A percentile compares a stretch with the other conserved stretches of the same genome.
Evolutionary conservation across 2,329 filamentous ascomycete genomes (phyloP).

Genomic region (Lasiodiplodia citricola): DNA sequence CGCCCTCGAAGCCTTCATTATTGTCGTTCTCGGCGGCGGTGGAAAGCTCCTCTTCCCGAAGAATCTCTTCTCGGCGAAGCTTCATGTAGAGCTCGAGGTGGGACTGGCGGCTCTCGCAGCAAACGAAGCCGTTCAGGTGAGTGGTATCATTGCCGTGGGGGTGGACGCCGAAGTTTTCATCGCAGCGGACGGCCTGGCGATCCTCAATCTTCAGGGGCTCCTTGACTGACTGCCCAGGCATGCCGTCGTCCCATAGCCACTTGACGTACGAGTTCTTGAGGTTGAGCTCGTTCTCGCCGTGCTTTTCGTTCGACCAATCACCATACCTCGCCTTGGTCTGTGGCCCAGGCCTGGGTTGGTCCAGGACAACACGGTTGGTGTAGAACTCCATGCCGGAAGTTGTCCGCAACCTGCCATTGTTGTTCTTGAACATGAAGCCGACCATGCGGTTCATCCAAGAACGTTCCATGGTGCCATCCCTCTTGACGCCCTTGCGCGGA

Average conservation of each 20-base stretch:
- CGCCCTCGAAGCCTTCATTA: not conserved
- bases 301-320: not conserved
- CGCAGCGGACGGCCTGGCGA: conserved; percentile 4
- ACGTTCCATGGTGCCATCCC: not conserved
- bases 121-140: not conserved
- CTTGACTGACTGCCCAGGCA: not conserved
- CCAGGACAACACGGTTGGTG: not conserved
- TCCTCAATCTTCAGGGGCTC: not conserved
- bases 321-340: not conserved
- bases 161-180: conserved; percentile 2
- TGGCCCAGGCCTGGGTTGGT: not conserved
- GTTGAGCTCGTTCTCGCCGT: not conserved
- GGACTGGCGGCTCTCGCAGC: not conserved
- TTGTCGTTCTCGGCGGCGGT: not conserved
- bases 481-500: not conserved
- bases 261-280: not conserved
- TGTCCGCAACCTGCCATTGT: not conserved
- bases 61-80: not conserved
- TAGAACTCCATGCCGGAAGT: not conserved
- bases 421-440: not conserved
- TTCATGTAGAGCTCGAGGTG: not conserved
- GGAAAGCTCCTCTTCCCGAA: not conserved
- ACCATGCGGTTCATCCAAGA: not conserved
- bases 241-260: not conserved
- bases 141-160: not conserved